Evolutionary conservation across 202 grass and related monocot genomes (phyloP).

Genomic region (Carex arenaria): DNA sequence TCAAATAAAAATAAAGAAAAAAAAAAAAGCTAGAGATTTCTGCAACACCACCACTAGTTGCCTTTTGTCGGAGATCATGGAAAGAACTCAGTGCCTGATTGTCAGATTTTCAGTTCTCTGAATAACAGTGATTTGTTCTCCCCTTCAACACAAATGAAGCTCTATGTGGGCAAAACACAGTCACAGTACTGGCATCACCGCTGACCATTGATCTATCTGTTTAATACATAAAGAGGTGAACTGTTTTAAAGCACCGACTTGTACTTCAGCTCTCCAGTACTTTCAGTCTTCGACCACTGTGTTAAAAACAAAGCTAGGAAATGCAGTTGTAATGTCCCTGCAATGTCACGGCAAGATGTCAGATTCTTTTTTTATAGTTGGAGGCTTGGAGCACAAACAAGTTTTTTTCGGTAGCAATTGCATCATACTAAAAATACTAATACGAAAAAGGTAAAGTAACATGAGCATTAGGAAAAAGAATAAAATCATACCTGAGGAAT

Average conservation of each 20-base stretch:
- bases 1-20: not conserved
- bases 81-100: not conserved
- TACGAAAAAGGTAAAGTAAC: not conserved
- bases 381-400: not conserved
- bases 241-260: not conserved
- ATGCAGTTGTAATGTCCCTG: slow-evolving; percentile 80
- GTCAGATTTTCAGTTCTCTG: not conserved
- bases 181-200: not conserved
- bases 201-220: not conserved
- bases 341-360: not conserved
- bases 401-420: not conserved
- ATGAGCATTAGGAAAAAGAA: not conserved
- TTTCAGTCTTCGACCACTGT: slow-evolving; percentile 65
- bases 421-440: not conserved
- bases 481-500: slow-evolving; percentile 51
- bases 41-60: not conserved
- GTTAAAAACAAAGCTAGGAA: slow-evolving; percentile 83
- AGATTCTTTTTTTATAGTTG: not conserved
- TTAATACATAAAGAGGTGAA: not conserved
- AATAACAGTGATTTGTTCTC: not conserved
- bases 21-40: not conserved
- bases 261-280: not conserved
- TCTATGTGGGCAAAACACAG: not conserved
- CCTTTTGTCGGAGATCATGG: not conserved
- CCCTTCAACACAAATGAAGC: not conserved